Base-by-base conservation (phyloP, 352 stramenopile genomes). In the Stramenopiles sp. region DNA sequence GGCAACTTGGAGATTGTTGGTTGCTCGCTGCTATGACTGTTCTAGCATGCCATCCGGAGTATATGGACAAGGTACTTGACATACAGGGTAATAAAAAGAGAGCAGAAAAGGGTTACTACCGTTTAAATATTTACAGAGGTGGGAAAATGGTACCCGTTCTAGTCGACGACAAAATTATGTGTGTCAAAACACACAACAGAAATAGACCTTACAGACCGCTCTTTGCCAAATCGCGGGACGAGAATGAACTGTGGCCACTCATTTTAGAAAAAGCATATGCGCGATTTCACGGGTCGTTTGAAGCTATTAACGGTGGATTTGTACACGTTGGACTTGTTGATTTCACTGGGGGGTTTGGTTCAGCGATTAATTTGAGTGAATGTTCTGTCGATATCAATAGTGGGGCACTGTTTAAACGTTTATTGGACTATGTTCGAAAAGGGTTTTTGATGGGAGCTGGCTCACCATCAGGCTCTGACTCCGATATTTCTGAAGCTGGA, bases 241-340 rank as follows among this genome's bases (percentile, higher is more conserved):
- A 55, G 14, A 55, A 33, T 30, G 83, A 85, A 81, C 81, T 85
- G 27, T 85, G 83, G 83, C 31, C 80, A 31, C 32, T 81, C 44
- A 39, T 85, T 25, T 30, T 85, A 7, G 82, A 85, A 80, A 85
- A 85, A 80, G 83, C 83, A 25, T 83, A 81, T 30, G 81, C 82
- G 0, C 83, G 84, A 80, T 8, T 67, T 0, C 44, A 32, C 0
- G 82, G 80, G 0, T 81, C 32, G 0, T 83, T 71, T 67, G 82
- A 80, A 30, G 25, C 8, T 1, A 29, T 85, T 4, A 67, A 55
- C 30, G 82, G 39, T 30, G 31, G 30, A 30, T 55, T 81, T 75
- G 31, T 81, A 7, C 30, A 29, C 25, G 67, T 84, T 33, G 80
- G 39, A 55, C 39, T 55, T 14, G 39, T 55, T 14, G 39, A 55